A percentile compares a stretch with the other conserved stretches of the same genome.
Conservation (phyloP, 345 rosid species). For the Citrus sinensis region DVS_A1.0 CM039166.1:16973001-16973500, state of each 20-base stretch:
- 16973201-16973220: not conserved
- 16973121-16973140: no score
- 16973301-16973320: not conserved
- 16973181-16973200: no score
- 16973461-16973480: not conserved
- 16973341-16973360: not conserved
- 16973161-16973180: no score
- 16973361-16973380: not conserved
- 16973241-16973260: not conserved
- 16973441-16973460: not conserved
- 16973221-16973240: not conserved
- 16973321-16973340: not conserved
- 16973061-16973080: no score
- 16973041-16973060: no score
- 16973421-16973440: not conserved
- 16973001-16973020: no score
- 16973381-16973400: not conserved
- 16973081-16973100: no score
- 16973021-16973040: no score
- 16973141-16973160: no score
- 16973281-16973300: not conserved
- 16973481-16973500: not conserved
- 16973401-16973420: not conserved
- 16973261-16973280: not conserved
- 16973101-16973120: no score